Conservation (phyloP, 352 stramenopile genomes). For the Blastocystis sp. region DNA sequence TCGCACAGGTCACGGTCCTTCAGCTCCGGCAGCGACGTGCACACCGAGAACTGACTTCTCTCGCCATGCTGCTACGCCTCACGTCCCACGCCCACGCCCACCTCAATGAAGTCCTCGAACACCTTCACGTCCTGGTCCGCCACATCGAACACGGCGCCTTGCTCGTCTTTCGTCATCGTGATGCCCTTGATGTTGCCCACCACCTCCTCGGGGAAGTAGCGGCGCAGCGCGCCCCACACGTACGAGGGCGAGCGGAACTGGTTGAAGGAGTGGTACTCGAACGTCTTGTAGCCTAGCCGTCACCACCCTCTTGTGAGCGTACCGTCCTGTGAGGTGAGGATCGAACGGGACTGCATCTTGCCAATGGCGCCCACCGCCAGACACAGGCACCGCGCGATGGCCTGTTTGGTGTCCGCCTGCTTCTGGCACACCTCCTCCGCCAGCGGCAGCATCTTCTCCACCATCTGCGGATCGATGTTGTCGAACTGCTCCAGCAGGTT, state of each 20-base stretch:
- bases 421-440: slow-evolving; percentile 75
- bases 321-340: slow-evolving; percentile 80
- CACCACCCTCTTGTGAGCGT: not conserved
- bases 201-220: slow-evolving; percentile 79
- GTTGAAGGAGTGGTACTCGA: slow-evolving; percentile 80
- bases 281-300: slow-evolving; percentile 80
- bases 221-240: slow-evolving; percentile 85
- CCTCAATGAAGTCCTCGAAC: slow-evolving; percentile 80
- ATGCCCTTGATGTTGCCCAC: slow-evolving; percentile 83
- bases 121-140: slow-evolving; percentile 76
- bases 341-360: slow-evolving; percentile 74
- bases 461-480: slow-evolving; percentile 78
- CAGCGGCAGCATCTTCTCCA: slow-evolving; percentile 72
- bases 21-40: slow-evolving; percentile 79
- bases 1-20: slow-evolving; percentile 75
- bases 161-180: slow-evolving; percentile 81
- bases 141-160: slow-evolving; percentile 85
- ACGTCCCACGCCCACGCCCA: slow-evolving; percentile 51
- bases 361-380: slow-evolving; percentile 75
- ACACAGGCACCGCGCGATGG: slow-evolving; percentile 69
- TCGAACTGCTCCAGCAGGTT: slow-evolving; percentile 82
- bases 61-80: slow-evolving; percentile 31
- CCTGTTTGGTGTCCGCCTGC: slow-evolving; percentile 72
- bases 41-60: slow-evolving; percentile 79
- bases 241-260: slow-evolving; percentile 82